Evolutionary conservation across 1,139 yeast species (phyloP).

Genomic region (Taphrina pruni): DNA sequence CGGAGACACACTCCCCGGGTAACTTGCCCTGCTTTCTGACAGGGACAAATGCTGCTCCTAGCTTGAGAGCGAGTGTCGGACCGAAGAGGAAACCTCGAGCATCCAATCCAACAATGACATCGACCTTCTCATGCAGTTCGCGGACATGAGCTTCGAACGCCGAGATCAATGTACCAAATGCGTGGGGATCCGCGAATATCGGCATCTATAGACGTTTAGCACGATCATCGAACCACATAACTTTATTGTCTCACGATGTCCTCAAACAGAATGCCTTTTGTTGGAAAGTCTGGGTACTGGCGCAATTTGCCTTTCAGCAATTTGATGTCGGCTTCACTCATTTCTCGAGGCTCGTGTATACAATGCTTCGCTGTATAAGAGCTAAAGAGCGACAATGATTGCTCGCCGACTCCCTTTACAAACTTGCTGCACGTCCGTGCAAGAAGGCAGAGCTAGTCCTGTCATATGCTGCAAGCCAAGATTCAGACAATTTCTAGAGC

Average conservation of each 20-base stretch:
- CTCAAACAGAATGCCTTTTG: conserved; percentile 90
- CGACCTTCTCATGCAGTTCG: conserved; percentile 61
- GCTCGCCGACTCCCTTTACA: too few relatives aligned
- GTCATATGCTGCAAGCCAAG: too few relatives aligned
- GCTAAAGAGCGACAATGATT: too few relatives aligned
- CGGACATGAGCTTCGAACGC: conserved; percentile 69
- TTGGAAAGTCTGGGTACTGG: conserved; percentile 85
- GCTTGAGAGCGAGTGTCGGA: conserved; percentile 87
- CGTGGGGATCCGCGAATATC: conserved; percentile 78
- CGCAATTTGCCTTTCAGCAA: conserved; percentile 36
- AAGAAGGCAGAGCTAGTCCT: background rate
- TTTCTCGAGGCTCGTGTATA: background rate
- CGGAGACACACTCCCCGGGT: conserved; percentile 80
- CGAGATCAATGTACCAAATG: conserved; percentile 77
- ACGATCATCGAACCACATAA: too few relatives aligned
- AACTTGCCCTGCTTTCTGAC: conserved; percentile 93
- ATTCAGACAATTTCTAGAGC: background rate
- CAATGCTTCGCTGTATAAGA: too few relatives aligned
- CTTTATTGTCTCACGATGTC: conserved; percentile 62
- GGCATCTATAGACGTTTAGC: conserved; percentile 58
- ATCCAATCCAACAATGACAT: conserved; percentile 91
- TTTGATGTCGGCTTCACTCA: conserved; percentile 32
- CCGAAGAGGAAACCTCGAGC: conserved; percentile 97
- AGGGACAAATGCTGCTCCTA: conserved; percentile 90
- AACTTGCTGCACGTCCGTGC: too few relatives aligned